These are phyloP conservation scores for Monilinia polystroma DNA, from an alignment of 2,329 filamentous ascomycete genomes.

Conservation along the genomic window DNA sequence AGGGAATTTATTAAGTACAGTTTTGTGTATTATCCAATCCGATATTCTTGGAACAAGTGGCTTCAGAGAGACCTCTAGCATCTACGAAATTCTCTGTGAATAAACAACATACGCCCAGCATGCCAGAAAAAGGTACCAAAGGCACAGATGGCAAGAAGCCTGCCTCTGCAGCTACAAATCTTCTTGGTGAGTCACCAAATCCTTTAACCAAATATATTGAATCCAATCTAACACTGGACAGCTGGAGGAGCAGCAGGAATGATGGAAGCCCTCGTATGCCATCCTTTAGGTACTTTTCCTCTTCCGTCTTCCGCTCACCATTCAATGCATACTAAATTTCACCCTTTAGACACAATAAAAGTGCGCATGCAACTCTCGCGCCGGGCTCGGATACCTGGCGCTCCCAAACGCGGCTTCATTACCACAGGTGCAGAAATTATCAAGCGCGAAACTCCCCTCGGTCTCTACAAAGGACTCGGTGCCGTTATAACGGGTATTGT, in stretches of 20 bases:
- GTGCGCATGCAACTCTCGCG: conserved; percentile 98
- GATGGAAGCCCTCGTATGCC: conserved; percentile 97
- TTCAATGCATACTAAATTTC: background rate
- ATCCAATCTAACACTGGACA: conserved; percentile 43
- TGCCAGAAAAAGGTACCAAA: conserved; percentile 60
- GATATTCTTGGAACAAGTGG: background rate
- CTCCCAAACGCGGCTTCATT: conserved; percentile 82
- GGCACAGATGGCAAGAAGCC: conserved; percentile 67
- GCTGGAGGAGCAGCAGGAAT: conserved; percentile 96
- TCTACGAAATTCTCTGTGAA: background rate
- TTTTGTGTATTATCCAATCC: background rate
- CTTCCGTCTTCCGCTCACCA: background rate
- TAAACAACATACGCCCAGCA: conserved; percentile 36
- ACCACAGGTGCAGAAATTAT: conserved; percentile 84
- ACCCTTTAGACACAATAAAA: conserved; percentile 82
- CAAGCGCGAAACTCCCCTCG: conserved; percentile 83
- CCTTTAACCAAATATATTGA: conserved; percentile 7
- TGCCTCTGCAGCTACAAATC: conserved; percentile 81
- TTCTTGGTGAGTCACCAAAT: conserved; percentile 65
- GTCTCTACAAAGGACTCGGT: conserved; percentile 96
- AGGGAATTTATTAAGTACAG: background rate
- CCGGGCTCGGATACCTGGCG: conserved; percentile 76
- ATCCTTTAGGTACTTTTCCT: conserved; percentile 72
- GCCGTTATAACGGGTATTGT: conserved; percentile 95
- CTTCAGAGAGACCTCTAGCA: background rate